phyloP scores from a whole-genome alignment of 805 yeast species.

The Pichia phayaonensis region DNA sequence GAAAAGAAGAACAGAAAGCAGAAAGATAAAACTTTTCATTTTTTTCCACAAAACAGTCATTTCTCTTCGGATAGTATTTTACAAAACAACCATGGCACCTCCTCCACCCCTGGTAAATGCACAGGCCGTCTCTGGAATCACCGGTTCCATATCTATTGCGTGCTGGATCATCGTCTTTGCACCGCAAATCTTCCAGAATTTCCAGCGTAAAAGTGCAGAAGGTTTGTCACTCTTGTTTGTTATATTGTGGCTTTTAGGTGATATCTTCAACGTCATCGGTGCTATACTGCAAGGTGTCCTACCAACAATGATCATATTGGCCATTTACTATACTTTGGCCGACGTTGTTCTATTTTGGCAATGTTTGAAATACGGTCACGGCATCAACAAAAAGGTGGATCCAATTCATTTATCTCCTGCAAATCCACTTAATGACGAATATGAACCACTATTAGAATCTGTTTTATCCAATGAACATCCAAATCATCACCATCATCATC shows the following conservation, averaged over 20 bases:
- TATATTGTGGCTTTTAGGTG: constrained; percentile 88
- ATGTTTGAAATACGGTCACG: constrained; percentile 71
- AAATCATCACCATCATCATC: constrained; percentile 6
- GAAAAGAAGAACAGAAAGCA: not conserved
- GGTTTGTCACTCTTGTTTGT: constrained; percentile 85
- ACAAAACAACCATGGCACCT: constrained; percentile 36
- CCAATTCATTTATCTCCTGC: constrained; percentile 83
- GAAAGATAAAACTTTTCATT: not conserved
- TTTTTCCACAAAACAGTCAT: not conserved
- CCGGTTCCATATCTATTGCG: constrained; percentile 85
- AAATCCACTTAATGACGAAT: constrained; percentile 65
- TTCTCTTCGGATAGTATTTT: not conserved
- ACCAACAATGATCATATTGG: constrained; percentile 90
- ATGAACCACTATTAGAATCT: constrained; percentile 50
- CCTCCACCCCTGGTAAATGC: constrained; percentile 59
- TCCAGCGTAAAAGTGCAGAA: constrained; percentile 75
- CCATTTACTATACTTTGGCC: constrained; percentile 87
- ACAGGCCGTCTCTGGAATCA: constrained; percentile 68
- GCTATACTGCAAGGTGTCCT: constrained; percentile 83
- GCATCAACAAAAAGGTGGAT: constrained; percentile 43
- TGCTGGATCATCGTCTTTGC: constrained; percentile 98
- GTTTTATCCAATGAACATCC: constrained; percentile 39
- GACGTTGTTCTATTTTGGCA: constrained; percentile 80
- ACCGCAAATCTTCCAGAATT: constrained; percentile 92
- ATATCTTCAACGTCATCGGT: constrained; percentile 87